These are phyloP conservation scores for Domatiomyces catenatus DNA, from an alignment of 2,329 filamentous ascomycete genomes.

Conservation along the genomic window DNA sequence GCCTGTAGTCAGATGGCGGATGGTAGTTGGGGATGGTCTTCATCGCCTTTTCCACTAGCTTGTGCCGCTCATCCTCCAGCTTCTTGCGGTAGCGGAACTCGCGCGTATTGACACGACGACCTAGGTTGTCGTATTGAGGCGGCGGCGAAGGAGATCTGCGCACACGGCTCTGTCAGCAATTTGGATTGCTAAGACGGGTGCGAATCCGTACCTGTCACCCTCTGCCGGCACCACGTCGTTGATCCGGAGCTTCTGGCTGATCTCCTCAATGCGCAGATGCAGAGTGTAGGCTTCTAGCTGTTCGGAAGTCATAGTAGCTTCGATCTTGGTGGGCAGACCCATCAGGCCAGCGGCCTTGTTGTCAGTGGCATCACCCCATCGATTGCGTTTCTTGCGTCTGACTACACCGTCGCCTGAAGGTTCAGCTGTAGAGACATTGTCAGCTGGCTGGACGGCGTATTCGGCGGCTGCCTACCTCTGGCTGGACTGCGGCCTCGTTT, in stretches of 20 bases:
- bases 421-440: constrained; percentile 22
- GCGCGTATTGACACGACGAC: constrained; percentile 96
- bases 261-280: constrained; percentile 94
- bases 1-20: constrained; percentile 93
- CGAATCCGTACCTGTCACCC: constrained; percentile 58
- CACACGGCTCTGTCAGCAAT: constrained; percentile 8
- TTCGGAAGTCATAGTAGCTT: constrained; percentile 95
- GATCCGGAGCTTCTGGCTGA: constrained; percentile 96
- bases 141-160: constrained; percentile 81
- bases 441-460: constrained; percentile 8
- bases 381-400: constrained; percentile 93
- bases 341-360: constrained; percentile 98
- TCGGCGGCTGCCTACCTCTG: constrained; percentile 41
- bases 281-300: constrained; percentile 95
- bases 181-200: neutral
- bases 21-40: constrained; percentile 99
- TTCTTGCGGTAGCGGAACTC: constrained; percentile 97
- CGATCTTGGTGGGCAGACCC: constrained; percentile 90
- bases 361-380: constrained; percentile 93
- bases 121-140: constrained; percentile 97
- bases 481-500: constrained; percentile 92
- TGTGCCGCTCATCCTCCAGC: constrained; percentile 96
- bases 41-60: constrained; percentile 97
- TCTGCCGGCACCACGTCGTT: constrained; percentile 97
- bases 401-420: constrained; percentile 59